Evolutionary conservation across 805 yeast species (phyloP).

Genomic region (Soucietia sequanensis): DNA sequence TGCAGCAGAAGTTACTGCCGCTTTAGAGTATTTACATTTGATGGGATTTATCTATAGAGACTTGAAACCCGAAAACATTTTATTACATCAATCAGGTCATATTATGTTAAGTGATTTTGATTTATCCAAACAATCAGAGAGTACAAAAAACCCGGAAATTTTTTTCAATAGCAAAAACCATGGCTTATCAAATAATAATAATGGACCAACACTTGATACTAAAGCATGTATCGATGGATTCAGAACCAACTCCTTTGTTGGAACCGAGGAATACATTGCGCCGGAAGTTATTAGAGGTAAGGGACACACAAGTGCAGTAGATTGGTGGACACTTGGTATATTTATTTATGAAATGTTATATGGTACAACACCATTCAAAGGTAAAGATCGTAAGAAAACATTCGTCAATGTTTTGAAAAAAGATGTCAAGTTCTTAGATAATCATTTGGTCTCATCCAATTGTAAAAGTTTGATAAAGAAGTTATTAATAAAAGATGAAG

Average conservation of each 20-base stretch:
- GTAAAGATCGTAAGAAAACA: constrained; percentile 82
- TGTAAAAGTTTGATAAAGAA: constrained; percentile 82
- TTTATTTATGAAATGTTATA: constrained; percentile 90
- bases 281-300: constrained; percentile 97
- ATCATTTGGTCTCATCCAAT: constrained; percentile 61
- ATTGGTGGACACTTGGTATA: constrained; percentile 99
- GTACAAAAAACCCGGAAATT: constrained; percentile 74
- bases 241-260: constrained; percentile 96
- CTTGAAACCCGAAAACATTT: constrained; percentile 92
- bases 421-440: constrained; percentile 78
- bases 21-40: constrained; percentile 89
- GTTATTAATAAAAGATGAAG: constrained; percentile 83
- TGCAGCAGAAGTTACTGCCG: constrained; percentile 96
- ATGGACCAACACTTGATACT: constrained; percentile 74
- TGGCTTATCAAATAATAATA: constrained; percentile 24
- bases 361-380: constrained; percentile 97
- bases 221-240: constrained; percentile 95
- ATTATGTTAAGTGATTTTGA: constrained; percentile 98
- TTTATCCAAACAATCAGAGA: constrained; percentile 82
- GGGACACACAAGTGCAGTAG: constrained; percentile 97
- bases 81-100: constrained; percentile 95
- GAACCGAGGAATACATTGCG: constrained; percentile 98
- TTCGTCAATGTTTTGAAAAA: constrained; percentile 82
- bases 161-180: constrained; percentile 31
- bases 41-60: constrained; percentile 98